These are phyloP conservation scores for Panaeolus cyanescens DNA, from an alignment of 768 basidiomycete species.

Conservation along the genomic window DNA sequence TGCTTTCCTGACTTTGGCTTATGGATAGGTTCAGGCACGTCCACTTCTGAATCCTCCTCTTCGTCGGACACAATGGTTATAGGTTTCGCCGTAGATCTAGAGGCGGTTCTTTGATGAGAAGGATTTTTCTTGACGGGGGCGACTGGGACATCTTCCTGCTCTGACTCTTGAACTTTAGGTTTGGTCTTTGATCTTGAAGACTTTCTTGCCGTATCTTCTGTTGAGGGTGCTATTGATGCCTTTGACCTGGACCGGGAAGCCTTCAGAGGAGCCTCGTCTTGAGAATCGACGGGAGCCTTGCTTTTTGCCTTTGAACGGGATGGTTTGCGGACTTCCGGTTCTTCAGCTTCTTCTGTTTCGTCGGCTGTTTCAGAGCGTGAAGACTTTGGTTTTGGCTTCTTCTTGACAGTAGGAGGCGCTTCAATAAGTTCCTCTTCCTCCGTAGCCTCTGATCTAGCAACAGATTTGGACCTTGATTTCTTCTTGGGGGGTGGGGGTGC, in stretches of 20 bases:
- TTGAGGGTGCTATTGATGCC: constrained; percentile 6
- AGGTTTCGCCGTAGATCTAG: constrained; percentile 11
- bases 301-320: constrained; percentile 24
- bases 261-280: constrained; percentile 21
- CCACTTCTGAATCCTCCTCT: not conserved
- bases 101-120: constrained; percentile 2
- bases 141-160: constrained; percentile 8
- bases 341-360: constrained; percentile 22
- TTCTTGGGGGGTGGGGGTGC: constrained; percentile 12
- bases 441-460: constrained; percentile 12
- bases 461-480: constrained; percentile 27
- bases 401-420: constrained; percentile 10
- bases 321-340: constrained; percentile 21
- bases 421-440: constrained; percentile 12
- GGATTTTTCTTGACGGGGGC: constrained; percentile 10
- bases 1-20: constrained; percentile 16
- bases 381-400: constrained; percentile 15
- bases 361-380: constrained; percentile 7
- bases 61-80: constrained; percentile 3
- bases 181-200: constrained; percentile 22
- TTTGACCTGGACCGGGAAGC: constrained; percentile 18
- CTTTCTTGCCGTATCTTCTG: constrained; percentile 14
- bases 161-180: constrained; percentile 14
- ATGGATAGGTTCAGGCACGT: not conserved
- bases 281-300: constrained; percentile 19